These are phyloP conservation scores for Dactylellina leptospora DNA, from an alignment of 2,329 filamentous ascomycete genomes.

Conservation along the genomic window DNA sequence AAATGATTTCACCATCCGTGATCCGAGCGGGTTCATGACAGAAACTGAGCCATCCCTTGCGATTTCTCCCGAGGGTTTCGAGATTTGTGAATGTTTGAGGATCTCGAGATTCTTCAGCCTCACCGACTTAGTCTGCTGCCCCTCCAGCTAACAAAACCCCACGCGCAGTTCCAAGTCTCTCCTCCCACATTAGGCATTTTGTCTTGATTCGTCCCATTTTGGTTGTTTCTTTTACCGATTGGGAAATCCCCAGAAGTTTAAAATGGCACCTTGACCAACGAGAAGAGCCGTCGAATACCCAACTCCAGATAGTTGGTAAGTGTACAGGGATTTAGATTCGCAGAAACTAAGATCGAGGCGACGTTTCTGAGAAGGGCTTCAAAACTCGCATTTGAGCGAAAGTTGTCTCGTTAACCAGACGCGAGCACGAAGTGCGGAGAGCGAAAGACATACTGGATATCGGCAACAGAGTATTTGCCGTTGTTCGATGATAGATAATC, in stretches of 20 bases:
- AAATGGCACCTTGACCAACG: conserved; percentile 11
- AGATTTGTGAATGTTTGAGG: neutral
- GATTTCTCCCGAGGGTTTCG: too few species aligned
- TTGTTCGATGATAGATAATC: too few species aligned
- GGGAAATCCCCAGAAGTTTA: neutral
- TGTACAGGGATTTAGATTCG: conserved; percentile 41
- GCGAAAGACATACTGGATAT: too few species aligned
- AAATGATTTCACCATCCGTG: neutral
- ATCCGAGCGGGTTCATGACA: neutral
- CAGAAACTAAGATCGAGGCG: neutral
- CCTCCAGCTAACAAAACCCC: neutral
- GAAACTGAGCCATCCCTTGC: too few species aligned
- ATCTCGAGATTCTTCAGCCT: neutral
- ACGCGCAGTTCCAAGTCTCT: neutral
- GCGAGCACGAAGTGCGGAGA: too few species aligned
- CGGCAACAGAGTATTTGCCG: too few species aligned
- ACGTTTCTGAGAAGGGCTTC: too few species aligned
- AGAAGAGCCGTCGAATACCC: conserved; percentile 7
- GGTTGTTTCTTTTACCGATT: neutral
- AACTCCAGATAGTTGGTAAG: conserved; percentile 19
- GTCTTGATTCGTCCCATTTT: neutral
- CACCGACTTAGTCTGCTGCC: too few species aligned
- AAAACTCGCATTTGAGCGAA: too few species aligned
- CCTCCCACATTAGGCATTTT: neutral
- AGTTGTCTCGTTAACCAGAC: too few species aligned